These are phyloP conservation scores for Turritis glabra DNA, from an alignment of 345 rosid genomes.

Conservation along the genomic window DNA sequence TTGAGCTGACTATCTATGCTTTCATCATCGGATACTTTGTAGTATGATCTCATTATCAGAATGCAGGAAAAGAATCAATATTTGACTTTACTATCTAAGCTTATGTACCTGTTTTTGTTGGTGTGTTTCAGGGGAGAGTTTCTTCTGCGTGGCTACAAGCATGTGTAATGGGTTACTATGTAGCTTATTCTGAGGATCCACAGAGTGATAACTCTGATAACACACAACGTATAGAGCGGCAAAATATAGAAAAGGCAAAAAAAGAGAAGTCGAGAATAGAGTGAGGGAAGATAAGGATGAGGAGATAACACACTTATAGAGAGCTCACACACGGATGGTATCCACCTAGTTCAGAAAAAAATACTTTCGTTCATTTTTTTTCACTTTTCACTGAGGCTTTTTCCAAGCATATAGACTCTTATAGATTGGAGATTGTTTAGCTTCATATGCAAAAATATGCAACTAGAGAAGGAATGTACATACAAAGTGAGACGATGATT, in stretches of 20 bases:
- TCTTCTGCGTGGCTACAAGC: constrained; percentile 81
- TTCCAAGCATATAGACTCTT: constrained; percentile 18
- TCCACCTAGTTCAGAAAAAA: not conserved
- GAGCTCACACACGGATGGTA: not conserved
- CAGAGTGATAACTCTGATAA: constrained; percentile 45
- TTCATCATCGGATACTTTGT: constrained; percentile 75
- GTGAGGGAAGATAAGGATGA: not conserved
- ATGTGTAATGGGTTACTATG: constrained; percentile 71
- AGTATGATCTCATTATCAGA: constrained; percentile 45
- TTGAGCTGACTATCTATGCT: constrained; percentile 61
- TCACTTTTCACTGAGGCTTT: not conserved
- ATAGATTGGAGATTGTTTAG: constrained; percentile 12
- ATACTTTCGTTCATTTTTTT: not conserved
- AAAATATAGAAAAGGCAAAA: not conserved
- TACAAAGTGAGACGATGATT: constrained; percentile 1
- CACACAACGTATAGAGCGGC: constrained; percentile 47
- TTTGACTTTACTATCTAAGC: not conserved
- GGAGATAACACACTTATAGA: constrained; percentile 6
- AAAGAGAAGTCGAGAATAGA: not conserved
- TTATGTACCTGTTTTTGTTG: constrained; percentile 6
- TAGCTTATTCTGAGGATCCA: constrained; percentile 72
- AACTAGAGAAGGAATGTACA: constrained; percentile 20
- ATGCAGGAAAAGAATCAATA: not conserved
- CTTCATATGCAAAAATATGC: not conserved
- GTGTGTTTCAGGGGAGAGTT: constrained; percentile 60